phyloP scores from a whole-genome alignment of 331 rosid species.

The Saraca asoca region DNA sequence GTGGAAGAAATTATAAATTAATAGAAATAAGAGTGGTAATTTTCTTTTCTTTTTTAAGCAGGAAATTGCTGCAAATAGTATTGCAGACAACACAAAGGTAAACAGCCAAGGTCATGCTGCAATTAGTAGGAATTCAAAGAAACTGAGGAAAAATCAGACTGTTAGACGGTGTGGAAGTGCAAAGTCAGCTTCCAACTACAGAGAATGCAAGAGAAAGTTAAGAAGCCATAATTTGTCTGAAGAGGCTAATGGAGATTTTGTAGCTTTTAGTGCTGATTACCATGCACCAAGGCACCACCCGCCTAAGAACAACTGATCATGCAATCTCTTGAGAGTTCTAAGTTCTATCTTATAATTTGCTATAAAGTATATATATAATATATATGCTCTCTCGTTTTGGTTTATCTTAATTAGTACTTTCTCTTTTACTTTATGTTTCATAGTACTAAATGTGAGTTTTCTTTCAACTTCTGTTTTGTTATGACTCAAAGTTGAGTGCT shows the following conservation, averaged over 20 bases:
- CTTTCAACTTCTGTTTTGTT: too few relatives aligned
- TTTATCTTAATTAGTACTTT: too few relatives aligned
- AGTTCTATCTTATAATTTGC: background rate
- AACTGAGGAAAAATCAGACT: background rate
- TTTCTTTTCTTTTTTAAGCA: constrained; percentile 4
- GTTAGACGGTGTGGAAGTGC: constrained; percentile 12
- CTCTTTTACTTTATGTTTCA: too few relatives aligned
- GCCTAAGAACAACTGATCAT: constrained; percentile 48
- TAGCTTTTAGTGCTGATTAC: constrained; percentile 50
- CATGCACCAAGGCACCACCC: constrained; percentile 53
- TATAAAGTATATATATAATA: background rate
- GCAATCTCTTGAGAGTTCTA: background rate
- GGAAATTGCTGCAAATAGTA: constrained; percentile 19
- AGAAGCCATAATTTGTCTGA: constrained; percentile 18
- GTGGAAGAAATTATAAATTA: too few relatives aligned
- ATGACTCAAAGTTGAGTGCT: too few relatives aligned
- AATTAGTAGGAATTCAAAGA: constrained; percentile 21
- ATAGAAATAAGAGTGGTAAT: too few relatives aligned
- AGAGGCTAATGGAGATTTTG: constrained; percentile 35
- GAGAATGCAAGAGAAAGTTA: constrained; percentile 18
- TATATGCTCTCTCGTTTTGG: too few relatives aligned
- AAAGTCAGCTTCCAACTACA: background rate
- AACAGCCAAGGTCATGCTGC: constrained; percentile 1
- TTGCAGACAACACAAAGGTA: background rate
- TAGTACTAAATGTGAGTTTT: too few relatives aligned